Evolutionary conservation across 2,329 filamentous ascomycete species (phyloP), one percentile per base, ranked within the genome.

Genomic region (Shiraia sp.): DNA sequence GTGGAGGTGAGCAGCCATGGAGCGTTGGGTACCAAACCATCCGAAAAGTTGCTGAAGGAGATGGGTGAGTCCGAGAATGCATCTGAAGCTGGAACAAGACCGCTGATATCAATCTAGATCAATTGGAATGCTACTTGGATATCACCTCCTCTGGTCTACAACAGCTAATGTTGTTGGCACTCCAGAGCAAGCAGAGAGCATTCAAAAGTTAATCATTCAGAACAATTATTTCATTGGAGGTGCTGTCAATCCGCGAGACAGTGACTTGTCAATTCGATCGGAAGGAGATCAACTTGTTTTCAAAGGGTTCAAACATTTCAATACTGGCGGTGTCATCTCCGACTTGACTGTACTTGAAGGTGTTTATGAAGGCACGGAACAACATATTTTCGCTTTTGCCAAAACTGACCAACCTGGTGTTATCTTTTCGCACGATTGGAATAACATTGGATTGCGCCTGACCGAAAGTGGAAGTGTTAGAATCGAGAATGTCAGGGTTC

Each of bases 211-310:
- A 36, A 81, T 86, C 55, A 76, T 83, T 45, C 64, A 72, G 13
- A 84, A 85, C 66, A 85, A 86, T 60, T 83, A 80, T 64, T 86
- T 85, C 47, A 74, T 86, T 10, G 82, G 83, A 6, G 83, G 79
- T 16, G 65, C 83, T 0, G 83, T 86, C 14, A 86, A 86, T 49
- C 82, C 82, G 0, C 77, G 83, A 3, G 82, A 86, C 57, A 80
- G 70, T 27, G 82, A 86, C 51, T 65, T 85, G 7, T 77, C 73
- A 22, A 81, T 84, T 46, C 79, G 72, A 0, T 63, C 72, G 1
- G 72, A 80, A 1, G 80, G 78, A 1, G 77, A 81, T 3, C 67
- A 75, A 2, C 61, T 86, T 10, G 60, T 82, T 2, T 86, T 83
- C 63, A 79, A 79, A 43, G 82, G 83, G 1, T 75, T 74, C 64